These are phyloP conservation scores for Sphagnum magellanicum DNA, from an alignment of 228 moss, liverwort and hornwort genomes.

Conservation along the genomic window DNA sequence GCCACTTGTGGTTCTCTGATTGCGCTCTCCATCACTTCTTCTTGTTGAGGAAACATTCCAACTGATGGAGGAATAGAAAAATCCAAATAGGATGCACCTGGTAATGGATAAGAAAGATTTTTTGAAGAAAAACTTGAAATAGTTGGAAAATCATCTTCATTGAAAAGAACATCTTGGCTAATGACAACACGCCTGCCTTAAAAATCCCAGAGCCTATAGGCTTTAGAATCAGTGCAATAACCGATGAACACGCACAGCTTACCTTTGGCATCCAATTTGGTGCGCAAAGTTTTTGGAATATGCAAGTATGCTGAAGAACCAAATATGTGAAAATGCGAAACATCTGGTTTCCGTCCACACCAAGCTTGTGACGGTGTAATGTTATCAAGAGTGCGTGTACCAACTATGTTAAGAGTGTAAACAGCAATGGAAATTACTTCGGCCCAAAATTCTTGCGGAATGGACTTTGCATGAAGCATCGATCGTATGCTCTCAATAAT, in stretches of 20 bases:
- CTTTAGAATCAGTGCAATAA: not conserved
- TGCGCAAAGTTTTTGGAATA: not conserved
- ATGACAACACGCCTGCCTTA: no score
- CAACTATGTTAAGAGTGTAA: not conserved
- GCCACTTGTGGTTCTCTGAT: no score
- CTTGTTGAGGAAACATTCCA: no score
- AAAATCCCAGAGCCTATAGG: not conserved
- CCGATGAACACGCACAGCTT: not conserved
- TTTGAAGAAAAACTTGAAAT: no score
- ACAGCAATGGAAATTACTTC: conserved; percentile 5
- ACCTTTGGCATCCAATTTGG: not conserved
- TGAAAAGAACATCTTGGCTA: no score
- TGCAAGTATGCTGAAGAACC: not conserved
- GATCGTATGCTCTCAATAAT: not conserved
- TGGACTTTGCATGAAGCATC: conserved; percentile 4
- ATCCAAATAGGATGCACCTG: no score
- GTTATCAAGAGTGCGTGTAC: not conserved
- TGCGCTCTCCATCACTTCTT: no score
- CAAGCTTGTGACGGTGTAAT: not conserved
- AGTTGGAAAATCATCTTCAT: no score
- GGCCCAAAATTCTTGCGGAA: conserved; percentile 4
- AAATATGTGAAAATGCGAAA: not conserved
- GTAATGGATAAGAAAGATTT: no score
- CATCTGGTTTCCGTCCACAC: not conserved
- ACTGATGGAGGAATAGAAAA: no score